Percentiles rank a stretch among this genome's conserved stretches.
These are phyloP conservation scores for Neurospora intermedia DNA, from an alignment of 495 filamentous ascomycete genomes.

Conservation along the genomic window DNA sequence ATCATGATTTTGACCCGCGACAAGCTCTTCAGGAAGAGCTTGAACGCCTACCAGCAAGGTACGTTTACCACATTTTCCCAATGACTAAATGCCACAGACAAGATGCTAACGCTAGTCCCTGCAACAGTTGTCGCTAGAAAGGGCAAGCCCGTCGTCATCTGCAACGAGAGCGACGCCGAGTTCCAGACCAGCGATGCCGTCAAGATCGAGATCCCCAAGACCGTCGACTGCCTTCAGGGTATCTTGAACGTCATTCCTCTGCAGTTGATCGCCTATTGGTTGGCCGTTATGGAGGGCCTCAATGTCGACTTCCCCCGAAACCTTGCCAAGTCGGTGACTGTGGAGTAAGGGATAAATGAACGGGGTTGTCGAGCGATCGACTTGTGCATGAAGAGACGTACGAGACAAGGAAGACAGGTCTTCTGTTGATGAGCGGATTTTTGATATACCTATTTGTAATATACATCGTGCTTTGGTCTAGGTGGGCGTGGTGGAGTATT, in stretches of 20 bases:
- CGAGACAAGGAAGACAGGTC: background rate
- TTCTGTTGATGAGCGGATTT: slow-evolving; percentile 2
- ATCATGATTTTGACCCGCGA: slow-evolving; percentile 99
- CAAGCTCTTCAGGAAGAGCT: slow-evolving; percentile 87
- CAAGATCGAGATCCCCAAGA: slow-evolving; percentile 95
- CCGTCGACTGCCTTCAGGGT: slow-evolving; percentile 90
- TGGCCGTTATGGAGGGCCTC: slow-evolving; percentile 87
- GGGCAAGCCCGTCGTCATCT: slow-evolving; percentile 95
- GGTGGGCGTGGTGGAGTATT: slow-evolving; percentile 2
- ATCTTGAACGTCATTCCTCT: slow-evolving; percentile 95
- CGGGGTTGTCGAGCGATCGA: background rate
- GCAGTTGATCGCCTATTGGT: slow-evolving; percentile 97
- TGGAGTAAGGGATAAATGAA: slow-evolving; percentile 54
- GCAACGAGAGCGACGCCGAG: slow-evolving; percentile 82
- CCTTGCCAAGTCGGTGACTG: slow-evolving; percentile 96
- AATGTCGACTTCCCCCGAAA: slow-evolving; percentile 98
- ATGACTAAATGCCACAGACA: background rate
- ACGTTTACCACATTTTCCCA: slow-evolving; percentile 19
- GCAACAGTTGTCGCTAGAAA: slow-evolving; percentile 73
- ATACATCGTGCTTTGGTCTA: slow-evolving; percentile 14
- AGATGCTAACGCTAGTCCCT: slow-evolving; percentile 3
- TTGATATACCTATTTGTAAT: slow-evolving; percentile 1
- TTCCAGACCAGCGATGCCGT: slow-evolving; percentile 79
- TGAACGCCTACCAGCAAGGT: slow-evolving; percentile 98
- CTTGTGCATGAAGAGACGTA: background rate